A percentile compares a stretch with the other conserved stretches of the same genome.
Evolutionary conservation across 2,329 filamentous ascomycete genomes (phyloP).

Genomic region (Cordyceps cicadae): DNA sequence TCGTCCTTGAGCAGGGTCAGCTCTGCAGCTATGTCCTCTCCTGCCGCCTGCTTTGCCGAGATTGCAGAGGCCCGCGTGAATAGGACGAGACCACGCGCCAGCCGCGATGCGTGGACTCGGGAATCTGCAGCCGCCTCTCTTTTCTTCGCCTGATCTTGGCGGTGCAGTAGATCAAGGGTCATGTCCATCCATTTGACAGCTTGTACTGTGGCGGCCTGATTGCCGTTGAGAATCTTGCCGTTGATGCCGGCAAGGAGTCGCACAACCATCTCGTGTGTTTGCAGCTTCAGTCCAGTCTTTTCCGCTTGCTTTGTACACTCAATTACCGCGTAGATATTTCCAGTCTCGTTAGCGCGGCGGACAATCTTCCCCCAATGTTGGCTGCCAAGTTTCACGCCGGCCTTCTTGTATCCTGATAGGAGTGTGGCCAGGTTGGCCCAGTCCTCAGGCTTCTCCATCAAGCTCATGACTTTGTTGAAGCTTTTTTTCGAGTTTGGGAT

Average conservation of each 20-base stretch:
- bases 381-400: conserved; percentile 29
- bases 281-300: conserved; percentile 38
- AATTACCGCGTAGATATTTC: conserved; percentile 38
- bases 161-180: conserved; percentile 42
- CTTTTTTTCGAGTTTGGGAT: conserved; percentile 35
- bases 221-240: conserved; percentile 31
- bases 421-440: conserved; percentile 45
- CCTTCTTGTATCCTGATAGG: conserved; percentile 41
- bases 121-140: conserved; percentile 10
- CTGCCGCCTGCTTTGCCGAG: conserved; percentile 20
- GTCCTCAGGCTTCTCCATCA: conserved; percentile 42
- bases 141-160: conserved; percentile 28
- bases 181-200: conserved; percentile 38
- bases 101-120: conserved; percentile 19
- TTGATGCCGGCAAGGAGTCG: conserved; percentile 22
- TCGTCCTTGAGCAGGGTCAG: conserved; percentile 22
- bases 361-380: conserved; percentile 32
- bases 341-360: conserved; percentile 31
- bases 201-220: conserved; percentile 26
- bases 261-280: conserved; percentile 30
- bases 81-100: conserved; percentile 24
- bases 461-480: conserved; percentile 29
- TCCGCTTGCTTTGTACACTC: conserved; percentile 40
- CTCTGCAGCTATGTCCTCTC: conserved; percentile 19
- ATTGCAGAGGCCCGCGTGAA: conserved; percentile 21